Evolutionary conservation across 2,329 filamentous ascomycete species (phyloP), one percentile per base, ranked within the genome.

Genomic region (Endothia cerciana): DNA sequence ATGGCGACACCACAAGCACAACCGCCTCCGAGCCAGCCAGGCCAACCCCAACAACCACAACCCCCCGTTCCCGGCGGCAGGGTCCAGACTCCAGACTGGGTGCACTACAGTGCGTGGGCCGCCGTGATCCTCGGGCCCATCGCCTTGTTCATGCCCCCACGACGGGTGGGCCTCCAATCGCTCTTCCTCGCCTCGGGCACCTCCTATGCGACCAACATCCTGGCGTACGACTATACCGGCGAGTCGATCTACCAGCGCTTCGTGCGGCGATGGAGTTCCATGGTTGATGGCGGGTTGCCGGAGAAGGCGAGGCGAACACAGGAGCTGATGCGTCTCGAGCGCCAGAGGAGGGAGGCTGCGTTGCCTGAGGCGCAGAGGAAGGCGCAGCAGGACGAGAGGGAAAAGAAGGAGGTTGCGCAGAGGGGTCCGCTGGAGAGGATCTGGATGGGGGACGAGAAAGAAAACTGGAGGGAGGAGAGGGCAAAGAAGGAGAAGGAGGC

Each of bases 371-470:
- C 74, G 43, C 72, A 77, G 65, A 74, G 78, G 71, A 74, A 73
- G 55, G 66, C 66, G 71, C 71, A 65, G 71, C 65, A 72, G 74
- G 73, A 73, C 69, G 69, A 71, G 57, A 40, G 69, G 66, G 62
- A 59, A 41, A 63, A 66, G 64, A 62, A 66, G 63, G 67, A 69
- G 67, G 19, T 40, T 22, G 65, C 65, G 15, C 59, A 62, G 47
- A 72, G 69, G 66, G 72, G 77, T 0, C 17, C 78, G 4, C 47
- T 86, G 63, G 77, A 82, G 68, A 79, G 79, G 69, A 74, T 88
- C 19, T 89, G 86, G 87, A 84, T 87, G 81, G 87, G 86, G 41
- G 80, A 79, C 45, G 85, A 87, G 73, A 75, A 75, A n/a, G 79
- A 81, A 55, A 80, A 83, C 69, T 87, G 85, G 85, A 78, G 80